phyloP scores from a whole-genome alignment of 192 early-diverging fungal species.

The Coemansia sp. region DNA sequence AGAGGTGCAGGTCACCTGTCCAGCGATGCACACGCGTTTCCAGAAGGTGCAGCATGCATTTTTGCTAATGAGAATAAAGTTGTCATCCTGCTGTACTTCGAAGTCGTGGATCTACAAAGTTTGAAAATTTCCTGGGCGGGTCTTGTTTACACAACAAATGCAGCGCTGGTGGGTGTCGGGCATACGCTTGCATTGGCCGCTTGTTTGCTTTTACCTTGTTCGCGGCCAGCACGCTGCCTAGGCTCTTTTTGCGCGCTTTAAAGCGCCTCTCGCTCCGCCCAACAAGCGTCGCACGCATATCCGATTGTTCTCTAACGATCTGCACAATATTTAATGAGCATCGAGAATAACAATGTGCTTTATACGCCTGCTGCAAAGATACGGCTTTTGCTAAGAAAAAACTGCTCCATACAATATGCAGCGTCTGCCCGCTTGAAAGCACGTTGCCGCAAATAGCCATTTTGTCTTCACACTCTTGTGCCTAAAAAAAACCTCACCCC shows the following conservation, averaged over 20 bases:
- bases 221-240: background rate
- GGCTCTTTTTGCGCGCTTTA: background rate
- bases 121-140: background rate
- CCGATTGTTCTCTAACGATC: conserved; percentile 8
- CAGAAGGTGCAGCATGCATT: background rate
- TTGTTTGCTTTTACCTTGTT: background rate
- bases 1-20: background rate
- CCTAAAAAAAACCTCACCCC: too few species aligned
- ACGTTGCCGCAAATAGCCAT: too few species aligned
- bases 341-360: conserved; percentile 2
- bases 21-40: background rate
- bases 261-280: background rate
- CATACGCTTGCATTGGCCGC: background rate
- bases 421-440: background rate
- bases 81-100: background rate
- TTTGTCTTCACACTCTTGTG: background rate
- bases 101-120: background rate
- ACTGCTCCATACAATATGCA: background rate
- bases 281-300: conserved; percentile 5
- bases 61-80: background rate
- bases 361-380: background rate
- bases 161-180: background rate
- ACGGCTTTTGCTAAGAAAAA: background rate
- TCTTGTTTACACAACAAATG: background rate
- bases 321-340: conserved; percentile 1